Base-by-base conservation (phyloP, 257 asterid species). In the Nicotiana obtusifolia region DNA sequence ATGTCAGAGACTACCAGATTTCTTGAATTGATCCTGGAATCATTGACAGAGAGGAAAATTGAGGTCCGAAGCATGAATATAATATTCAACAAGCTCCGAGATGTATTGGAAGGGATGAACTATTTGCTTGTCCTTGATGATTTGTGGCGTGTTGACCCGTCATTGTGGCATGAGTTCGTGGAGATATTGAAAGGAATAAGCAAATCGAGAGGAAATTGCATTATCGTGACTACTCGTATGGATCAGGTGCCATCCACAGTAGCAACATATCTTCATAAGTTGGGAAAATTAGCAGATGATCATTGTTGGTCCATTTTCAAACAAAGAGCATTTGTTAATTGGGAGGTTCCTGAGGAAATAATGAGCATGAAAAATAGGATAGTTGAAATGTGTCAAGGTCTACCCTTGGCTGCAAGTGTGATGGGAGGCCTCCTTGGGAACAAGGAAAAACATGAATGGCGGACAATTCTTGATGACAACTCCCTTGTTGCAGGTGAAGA, bases 161-260 rank as follows among this genome's bases (percentile, higher is more conserved):
- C 54, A 24, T 15, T 2, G 10, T 44, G 56, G 76, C 3, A 24
- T 14, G 15, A 61, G 52, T 64, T 9, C 17, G 0, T 2, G 37
- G 41, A 19, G 15, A 80, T 17, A 10, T 47, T 61, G 64, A 59
- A 2, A 19, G 77, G 31, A 68, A 10, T 68, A 0, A 68, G 2
- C 0, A 35, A 5, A 1, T 35, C 2, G 1, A 4, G 10, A 68
- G 77, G 90, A 62, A 87, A 77, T 41, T 80, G 59, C 22, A 81
- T 87, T 66, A 6, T 87, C 2, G 37, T 85, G 14, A 82, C 87
- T 2, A 83, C 89, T 15, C 88, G 86, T 4, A 82, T 35, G 0
- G 11, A 57, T 0, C n/a, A 1, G 0, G 86, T 81, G 31, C 65
- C 77, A 30, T 61, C 68, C 20, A 37, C 52, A 3, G 56, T 82